A percentile compares a stretch with the other conserved stretches of the same genome.
phyloP scores from a whole-genome alignment of 371 early-diverging fungal genomes.

The Dentiscutata heterogama region DNA sequence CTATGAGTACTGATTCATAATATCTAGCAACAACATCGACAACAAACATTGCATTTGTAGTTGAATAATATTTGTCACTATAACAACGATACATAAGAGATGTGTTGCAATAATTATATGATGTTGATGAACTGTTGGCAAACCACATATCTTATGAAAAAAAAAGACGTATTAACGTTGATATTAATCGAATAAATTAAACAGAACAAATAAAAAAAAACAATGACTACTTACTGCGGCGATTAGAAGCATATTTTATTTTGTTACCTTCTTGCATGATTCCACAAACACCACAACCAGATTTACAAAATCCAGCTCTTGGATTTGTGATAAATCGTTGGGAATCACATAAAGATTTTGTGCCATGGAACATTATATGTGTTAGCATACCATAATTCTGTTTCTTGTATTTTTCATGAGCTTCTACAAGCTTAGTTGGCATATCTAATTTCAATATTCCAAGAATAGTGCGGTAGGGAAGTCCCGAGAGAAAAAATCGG shows the following conservation, averaged over 20 bases:
- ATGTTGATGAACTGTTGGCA: background rate
- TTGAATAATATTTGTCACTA: too few species aligned
- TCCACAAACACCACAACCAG: conserved; percentile 36
- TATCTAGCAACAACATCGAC: background rate
- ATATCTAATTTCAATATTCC: background rate
- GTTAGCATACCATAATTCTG: background rate
- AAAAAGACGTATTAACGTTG: background rate
- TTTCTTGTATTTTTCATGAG: background rate
- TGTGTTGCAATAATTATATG: background rate
- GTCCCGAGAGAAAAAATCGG: background rate
- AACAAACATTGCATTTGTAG: conserved; percentile 9
- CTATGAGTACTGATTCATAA: too few species aligned
- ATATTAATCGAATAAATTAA: background rate
- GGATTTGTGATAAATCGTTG: background rate
- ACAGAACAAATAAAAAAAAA: background rate
- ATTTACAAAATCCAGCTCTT: background rate
- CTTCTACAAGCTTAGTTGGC: background rate
- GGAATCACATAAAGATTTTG: background rate
- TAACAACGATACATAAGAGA: too few species aligned
- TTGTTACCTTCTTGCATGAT: conserved; percentile 26
- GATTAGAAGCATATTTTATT: background rate
- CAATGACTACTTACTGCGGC: background rate
- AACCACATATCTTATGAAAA: conserved; percentile 29
- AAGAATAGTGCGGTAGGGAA: background rate
- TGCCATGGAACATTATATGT: conserved; percentile 32